Evolutionary conservation across 306 rosid genomes (phyloP).

Genomic region (Luffa acutangula): DNA sequence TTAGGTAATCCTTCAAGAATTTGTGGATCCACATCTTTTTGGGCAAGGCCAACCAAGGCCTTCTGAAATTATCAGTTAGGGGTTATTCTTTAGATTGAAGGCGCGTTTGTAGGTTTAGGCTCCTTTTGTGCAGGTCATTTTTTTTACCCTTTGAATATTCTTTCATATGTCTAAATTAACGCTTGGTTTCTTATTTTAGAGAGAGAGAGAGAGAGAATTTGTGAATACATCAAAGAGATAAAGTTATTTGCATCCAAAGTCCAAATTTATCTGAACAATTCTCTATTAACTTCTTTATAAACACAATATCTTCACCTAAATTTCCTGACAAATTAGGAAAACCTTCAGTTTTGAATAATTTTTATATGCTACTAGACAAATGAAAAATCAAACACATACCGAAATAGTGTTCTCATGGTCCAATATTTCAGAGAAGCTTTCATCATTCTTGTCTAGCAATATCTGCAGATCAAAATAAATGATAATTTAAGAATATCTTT

Average conservation of each 20-base stretch:
- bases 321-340: neutral
- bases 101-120: too few relatives aligned
- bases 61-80: too few relatives aligned
- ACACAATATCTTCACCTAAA: neutral
- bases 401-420: conserved; percentile 27
- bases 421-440: conserved; percentile 29
- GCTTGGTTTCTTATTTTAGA: too few relatives aligned
- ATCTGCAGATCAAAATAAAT: conserved; percentile 34
- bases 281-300: neutral
- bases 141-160: too few relatives aligned
- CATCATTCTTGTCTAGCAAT: conserved; percentile 38
- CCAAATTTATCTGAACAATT: neutral
- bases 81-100: too few relatives aligned
- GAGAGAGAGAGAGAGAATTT: neutral
- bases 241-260: neutral
- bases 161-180: too few relatives aligned
- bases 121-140: too few relatives aligned
- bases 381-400: conserved; percentile 23
- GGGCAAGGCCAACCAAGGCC: too few relatives aligned
- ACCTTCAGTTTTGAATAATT: neutral
- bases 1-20: neutral
- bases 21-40: neutral
- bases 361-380: neutral
- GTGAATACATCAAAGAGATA: neutral
- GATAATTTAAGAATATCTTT: neutral